Percentiles rank a stretch among this genome's conserved stretches.
Conservation (phyloP, 257 asterid species). For the Capsicum chinense region DNA sequence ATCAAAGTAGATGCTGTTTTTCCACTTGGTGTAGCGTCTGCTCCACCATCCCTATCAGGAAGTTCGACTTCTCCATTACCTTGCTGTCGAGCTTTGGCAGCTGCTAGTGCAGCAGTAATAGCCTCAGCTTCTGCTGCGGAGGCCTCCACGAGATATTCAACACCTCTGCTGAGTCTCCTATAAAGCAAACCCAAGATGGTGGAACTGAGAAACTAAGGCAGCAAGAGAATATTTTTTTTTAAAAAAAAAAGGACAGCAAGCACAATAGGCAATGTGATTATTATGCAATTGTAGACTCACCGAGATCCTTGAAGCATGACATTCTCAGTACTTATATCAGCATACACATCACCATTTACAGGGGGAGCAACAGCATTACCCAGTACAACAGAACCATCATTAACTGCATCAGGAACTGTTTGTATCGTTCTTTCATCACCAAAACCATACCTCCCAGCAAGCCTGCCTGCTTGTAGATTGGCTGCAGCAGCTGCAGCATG, state of each 20-base stretch:
- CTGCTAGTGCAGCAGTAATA: slow-evolving; percentile 89
- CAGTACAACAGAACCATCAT: slow-evolving; percentile 90
- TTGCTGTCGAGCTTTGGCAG: slow-evolving; percentile 94
- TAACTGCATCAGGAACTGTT: slow-evolving; percentile 50
- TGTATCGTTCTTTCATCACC: slow-evolving; percentile 68
- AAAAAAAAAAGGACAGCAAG: not conserved
- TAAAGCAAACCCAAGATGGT: slow-evolving; percentile 23
- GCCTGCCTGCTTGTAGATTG: slow-evolving; percentile 62
- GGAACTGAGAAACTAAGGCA: slow-evolving; percentile 8
- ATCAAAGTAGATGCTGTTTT: slow-evolving; percentile 70
- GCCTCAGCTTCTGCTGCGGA: slow-evolving; percentile 99
- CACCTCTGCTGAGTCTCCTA: slow-evolving; percentile 90
- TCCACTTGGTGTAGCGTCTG: slow-evolving; percentile 97
- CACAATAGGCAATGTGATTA: not conserved
- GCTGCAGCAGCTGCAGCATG: slow-evolving; percentile 97
- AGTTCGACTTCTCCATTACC: slow-evolving; percentile 89
- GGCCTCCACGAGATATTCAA: slow-evolving; percentile 95
- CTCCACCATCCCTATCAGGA: slow-evolving; percentile 95
- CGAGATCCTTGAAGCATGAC: slow-evolving; percentile 83
- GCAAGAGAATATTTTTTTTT: not conserved
- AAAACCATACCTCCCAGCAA: slow-evolving; percentile 70
- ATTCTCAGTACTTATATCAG: slow-evolving; percentile 93
- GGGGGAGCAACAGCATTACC: slow-evolving; percentile 96
- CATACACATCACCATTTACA: slow-evolving; percentile 80
- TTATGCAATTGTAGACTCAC: slow-evolving; percentile 46